phyloP scores from a whole-genome alignment of 768 basidiomycete species.

The Suillus subluteus region DNA sequence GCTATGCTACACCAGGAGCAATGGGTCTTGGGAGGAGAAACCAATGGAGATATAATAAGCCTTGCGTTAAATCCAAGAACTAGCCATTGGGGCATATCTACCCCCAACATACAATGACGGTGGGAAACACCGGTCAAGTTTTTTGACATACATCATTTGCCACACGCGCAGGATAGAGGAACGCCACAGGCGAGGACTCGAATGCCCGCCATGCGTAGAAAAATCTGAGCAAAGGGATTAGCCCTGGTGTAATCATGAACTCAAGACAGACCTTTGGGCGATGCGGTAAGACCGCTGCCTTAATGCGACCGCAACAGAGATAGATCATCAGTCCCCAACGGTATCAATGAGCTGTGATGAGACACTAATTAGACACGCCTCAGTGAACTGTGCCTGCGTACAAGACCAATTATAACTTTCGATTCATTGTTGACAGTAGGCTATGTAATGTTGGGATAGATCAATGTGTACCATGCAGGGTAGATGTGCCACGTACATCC shows the following conservation, averaged over 20 bases:
- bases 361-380: not conserved
- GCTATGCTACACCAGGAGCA: not conserved
- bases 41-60: not conserved
- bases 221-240: slow-evolving; percentile 53
- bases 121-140: not conserved
- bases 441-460: not conserved
- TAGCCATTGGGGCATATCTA: not conserved
- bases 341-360: slow-evolving; percentile 85
- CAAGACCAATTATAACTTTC: slow-evolving; percentile 35
- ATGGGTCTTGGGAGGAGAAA: not conserved
- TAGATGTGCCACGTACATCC: slow-evolving; percentile 69
- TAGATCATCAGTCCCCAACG: slow-evolving; percentile 61
- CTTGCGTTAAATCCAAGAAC: not conserved
- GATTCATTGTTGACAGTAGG: slow-evolving; percentile 81
- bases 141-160: not conserved
- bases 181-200: slow-evolving; percentile 13
- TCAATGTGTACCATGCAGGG: not conserved
- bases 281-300: slow-evolving; percentile 65
- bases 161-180: not conserved
- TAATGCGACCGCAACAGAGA: not conserved
- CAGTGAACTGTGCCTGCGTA: not conserved
- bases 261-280: slow-evolving; percentile 76
- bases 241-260: not conserved
- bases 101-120: not conserved
- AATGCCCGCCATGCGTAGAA: slow-evolving; percentile 81